Evolutionary conservation across 495 filamentous ascomycete genomes (phyloP).

Genomic region (Penicillium canariense): DNA sequence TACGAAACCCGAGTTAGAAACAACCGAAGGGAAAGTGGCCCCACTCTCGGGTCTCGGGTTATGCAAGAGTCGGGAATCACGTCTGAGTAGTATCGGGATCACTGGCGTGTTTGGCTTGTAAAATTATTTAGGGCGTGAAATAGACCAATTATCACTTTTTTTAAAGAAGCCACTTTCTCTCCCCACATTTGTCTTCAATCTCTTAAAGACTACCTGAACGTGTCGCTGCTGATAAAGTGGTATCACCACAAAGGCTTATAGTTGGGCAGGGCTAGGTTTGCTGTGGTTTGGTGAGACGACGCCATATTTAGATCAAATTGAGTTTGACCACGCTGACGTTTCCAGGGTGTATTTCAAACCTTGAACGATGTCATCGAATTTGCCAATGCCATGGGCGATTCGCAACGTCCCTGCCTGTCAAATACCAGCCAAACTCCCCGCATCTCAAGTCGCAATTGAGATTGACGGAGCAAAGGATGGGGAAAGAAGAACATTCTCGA

Average conservation of each 20-base stretch:
- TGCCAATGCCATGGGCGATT: not conserved
- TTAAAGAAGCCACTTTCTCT: not conserved
- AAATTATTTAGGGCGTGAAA: not conserved
- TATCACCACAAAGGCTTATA: not conserved
- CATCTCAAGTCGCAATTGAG: not conserved
- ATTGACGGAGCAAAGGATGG: not conserved
- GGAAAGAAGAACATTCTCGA: conserved; percentile 32
- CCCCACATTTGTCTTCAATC: not conserved
- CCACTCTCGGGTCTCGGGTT: not conserved
- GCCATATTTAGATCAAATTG: not conserved
- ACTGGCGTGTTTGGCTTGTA: not conserved
- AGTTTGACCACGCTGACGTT: not conserved
- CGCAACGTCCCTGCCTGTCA: not conserved
- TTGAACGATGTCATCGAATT: not conserved
- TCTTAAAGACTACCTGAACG: not conserved
- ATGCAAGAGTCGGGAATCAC: not conserved
- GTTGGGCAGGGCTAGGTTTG: not conserved
- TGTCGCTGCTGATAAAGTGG: too few species aligned
- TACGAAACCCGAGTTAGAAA: not conserved
- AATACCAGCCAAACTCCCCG: not conserved
- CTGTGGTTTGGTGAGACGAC: not conserved
- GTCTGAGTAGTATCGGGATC: not conserved
- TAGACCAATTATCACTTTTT: not conserved
- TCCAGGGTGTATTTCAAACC: not conserved
- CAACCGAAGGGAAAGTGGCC: not conserved